Base-by-base conservation (phyloP, 768 basidiomycete genomes). In the Macrolepiota fuliginosa region DNA sequence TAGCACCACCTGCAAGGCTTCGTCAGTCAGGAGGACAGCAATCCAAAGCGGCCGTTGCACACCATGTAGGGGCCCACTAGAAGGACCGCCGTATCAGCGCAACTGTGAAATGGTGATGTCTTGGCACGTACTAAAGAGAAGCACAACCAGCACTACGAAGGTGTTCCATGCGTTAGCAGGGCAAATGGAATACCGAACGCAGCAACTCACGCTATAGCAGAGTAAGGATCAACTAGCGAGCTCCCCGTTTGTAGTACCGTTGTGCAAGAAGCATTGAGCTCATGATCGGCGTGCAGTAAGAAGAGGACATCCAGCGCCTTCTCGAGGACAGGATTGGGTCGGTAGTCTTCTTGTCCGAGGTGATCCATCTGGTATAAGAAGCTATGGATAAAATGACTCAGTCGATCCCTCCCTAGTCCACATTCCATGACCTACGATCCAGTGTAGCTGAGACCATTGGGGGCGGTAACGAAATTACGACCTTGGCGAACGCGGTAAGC, bases 341-440 rank as follows among this genome's bases (percentile, higher is more conserved):
- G 78, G 74, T 93, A 95, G 65, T 87, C 77, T 67, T 85, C 77
- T 71, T 89, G 81, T 63, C 87, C 82, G 12, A 92, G 77, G 68
- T 94, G 87, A 65, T 96, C 94, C 81, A 96, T 89, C 76, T 94
- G 91, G 75, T 94, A 96, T 54, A 96, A 72, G 79, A 96, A 96
- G 6, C 89, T 91, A 63, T 4, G 24, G 22, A 25, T 6, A 1
- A 24, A 25, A 61, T 32, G 29, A 32, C 12, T 54, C 40, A 42
- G 51, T 55, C 24, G 49, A 49, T 37, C 39, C 63, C n/a, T 55
- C 57, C 5, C 11, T 6, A n/a, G 55, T 13, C 17, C 27, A 15
- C 32, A 39, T 0, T 13, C 39, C 46, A 15, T 0, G 27, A 79
- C 85, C 67, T 68, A 91, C 90, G 90, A 90, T 72, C 87, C 92